Evolutionary conservation across 2,329 filamentous ascomycete species (phyloP).

Genomic region (Emmonsia crescens): DNA sequence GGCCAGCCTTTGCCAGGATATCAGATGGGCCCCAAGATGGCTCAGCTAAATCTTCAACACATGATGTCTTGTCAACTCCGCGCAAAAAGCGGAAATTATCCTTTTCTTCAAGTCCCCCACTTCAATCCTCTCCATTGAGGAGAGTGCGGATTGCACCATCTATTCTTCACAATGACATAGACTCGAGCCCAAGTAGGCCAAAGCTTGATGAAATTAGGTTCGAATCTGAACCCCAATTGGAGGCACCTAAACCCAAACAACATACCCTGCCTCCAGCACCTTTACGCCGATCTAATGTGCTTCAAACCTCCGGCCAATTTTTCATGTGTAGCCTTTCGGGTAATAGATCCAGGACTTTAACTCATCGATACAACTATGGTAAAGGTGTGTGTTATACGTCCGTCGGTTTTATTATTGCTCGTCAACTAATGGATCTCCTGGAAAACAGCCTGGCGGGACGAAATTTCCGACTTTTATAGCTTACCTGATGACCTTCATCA

Average conservation of each 20-base stretch:
- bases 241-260: slow-evolving; percentile 12
- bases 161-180: slow-evolving; percentile 20
- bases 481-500: slow-evolving; percentile 43
- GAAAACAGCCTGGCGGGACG: slow-evolving; percentile 43
- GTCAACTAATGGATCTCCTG: slow-evolving; percentile 11
- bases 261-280: slow-evolving; percentile 17
- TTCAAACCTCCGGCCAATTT: slow-evolving; percentile 29
- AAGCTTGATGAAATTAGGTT: slow-evolving; percentile 21
- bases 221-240: slow-evolving; percentile 9
- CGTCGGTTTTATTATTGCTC: not conserved
- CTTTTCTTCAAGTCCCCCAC: slow-evolving; percentile 36
- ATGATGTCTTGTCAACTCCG: slow-evolving; percentile 27
- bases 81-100: slow-evolving; percentile 38
- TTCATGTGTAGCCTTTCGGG: slow-evolving; percentile 29
- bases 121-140: slow-evolving; percentile 40
- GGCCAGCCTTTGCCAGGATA: slow-evolving; percentile 31
- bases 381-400: slow-evolving; percentile 26
- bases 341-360: slow-evolving; percentile 22
- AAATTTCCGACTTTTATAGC: slow-evolving; percentile 51
- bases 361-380: slow-evolving; percentile 26
- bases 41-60: slow-evolving; percentile 19
- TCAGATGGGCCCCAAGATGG: slow-evolving; percentile 23
- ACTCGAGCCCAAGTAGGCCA: slow-evolving; percentile 4
- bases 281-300: slow-evolving; percentile 26
- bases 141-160: slow-evolving; percentile 28